Evolutionary conservation across 148 eudicot species (phyloP), one percentile per base, ranked within the genome.

Genomic region (Euryodendron excelsum): DNA sequence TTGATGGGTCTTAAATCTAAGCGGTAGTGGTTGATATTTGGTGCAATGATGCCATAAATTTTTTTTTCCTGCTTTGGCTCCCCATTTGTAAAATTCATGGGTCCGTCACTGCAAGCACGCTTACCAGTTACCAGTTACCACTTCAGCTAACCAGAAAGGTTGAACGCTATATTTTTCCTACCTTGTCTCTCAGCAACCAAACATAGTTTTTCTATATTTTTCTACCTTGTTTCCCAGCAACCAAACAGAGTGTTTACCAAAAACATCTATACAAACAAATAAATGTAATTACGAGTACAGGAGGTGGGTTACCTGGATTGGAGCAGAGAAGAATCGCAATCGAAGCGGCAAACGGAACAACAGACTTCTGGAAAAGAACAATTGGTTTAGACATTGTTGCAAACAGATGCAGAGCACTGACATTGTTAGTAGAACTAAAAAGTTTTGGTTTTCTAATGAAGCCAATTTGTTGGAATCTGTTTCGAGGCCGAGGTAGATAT

Each of bases 331-430:
- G 74, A 81, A 90, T 33, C 15, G 92, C 87, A 69, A 86, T 25
- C 14, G 93, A 94, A 68, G 87, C 85, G 50, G 89, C 92, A 33
- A 94, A 44, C 41, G 94, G 89, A 62, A 88, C 67, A 33, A 86
- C 68, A 61, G 86, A 81, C 53, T 84, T 88, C 6, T 69, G 89
- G n/a, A n/a, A n/a, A 55, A 90, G 55, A 14, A 80, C 27, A 78
- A 63, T 45, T 33, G 34, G 80, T 61, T 18, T 34, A 48, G 59
- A 75, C 20, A 50, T 45, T 55, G 20, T 52, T 3, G 72, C 23
- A 45, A 47, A 33, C 30, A 47, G 33, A 27, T 25, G 36, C 1
- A 23, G 15, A 65, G 34, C 36, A 17, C n/a, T n/a, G n/a, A 36
- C 4, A 11, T 53, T 80, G 13, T 59, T 27, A 15, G 39, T 52